These are phyloP conservation scores for Daldinia vernicosa DNA, from an alignment of 495 filamentous ascomycete genomes.

Conservation along the genomic window DNA sequence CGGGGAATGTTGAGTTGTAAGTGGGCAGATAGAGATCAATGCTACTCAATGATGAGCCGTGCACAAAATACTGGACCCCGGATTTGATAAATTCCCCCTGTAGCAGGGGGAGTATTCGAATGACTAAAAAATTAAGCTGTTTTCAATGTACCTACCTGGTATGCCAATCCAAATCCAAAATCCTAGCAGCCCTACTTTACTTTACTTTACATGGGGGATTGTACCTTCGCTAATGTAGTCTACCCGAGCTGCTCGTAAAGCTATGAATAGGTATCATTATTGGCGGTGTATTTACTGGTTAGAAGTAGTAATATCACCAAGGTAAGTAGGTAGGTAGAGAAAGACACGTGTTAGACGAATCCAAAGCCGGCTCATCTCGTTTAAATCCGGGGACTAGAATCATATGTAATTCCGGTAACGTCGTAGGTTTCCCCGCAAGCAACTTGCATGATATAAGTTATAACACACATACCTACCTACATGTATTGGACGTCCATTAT, in stretches of 20 bases:
- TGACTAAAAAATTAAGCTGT: not conserved
- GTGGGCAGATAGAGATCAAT: not conserved
- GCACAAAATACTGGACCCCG: constrained; percentile 29
- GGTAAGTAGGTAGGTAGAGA: too few relatives aligned
- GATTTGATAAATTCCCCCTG: constrained; percentile 6
- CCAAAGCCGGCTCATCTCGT: too few relatives aligned
- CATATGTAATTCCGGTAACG: too few relatives aligned
- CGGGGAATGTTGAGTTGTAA: constrained; percentile 4
- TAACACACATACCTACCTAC: too few relatives aligned
- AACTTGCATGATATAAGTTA: not conserved
- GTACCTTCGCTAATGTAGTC: not conserved
- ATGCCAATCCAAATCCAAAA: not conserved
- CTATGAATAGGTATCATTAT: not conserved
- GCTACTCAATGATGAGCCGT: constrained; percentile 28
- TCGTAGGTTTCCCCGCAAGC: not conserved
- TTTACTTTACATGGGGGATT: not conserved
- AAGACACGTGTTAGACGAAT: too few relatives aligned
- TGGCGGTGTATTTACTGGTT: not conserved
- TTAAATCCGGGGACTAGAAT: too few relatives aligned
- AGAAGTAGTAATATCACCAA: too few relatives aligned
- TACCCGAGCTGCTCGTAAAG: not conserved
- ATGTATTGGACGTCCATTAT: not conserved
- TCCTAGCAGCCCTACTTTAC: not conserved
- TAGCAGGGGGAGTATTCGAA: constrained; percentile 18
- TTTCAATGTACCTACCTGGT: not conserved